Percentiles rank a stretch among this genome's conserved stretches.
Evolutionary conservation across 805 yeast species (phyloP).

Genomic region (Lachancea thermotolerans): DNA sequence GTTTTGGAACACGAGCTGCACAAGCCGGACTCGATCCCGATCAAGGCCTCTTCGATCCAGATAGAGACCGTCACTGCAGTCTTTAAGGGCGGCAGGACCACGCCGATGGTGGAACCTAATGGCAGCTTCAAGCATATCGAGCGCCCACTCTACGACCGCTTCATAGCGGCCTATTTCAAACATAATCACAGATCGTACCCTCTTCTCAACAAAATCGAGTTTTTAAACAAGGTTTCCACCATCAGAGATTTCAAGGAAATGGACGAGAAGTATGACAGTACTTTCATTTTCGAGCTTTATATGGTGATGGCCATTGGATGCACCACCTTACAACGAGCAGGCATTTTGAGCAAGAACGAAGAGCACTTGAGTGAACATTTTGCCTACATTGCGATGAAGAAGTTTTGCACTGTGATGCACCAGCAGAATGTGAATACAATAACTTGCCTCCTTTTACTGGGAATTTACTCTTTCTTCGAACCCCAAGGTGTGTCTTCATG

Average conservation of each 20-base stretch:
- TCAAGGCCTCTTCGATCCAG: slow-evolving; percentile 26
- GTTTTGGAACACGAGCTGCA: slow-evolving; percentile 11
- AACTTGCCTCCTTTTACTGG: slow-evolving; percentile 38
- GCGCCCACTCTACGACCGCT: slow-evolving; percentile 30
- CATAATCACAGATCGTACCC: slow-evolving; percentile 41
- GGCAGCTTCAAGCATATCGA: slow-evolving; percentile 27
- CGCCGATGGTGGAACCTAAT: slow-evolving; percentile 23
- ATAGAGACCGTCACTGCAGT: slow-evolving; percentile 26
- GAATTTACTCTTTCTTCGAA: slow-evolving; percentile 46
- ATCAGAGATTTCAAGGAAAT: slow-evolving; percentile 29
- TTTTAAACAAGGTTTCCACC: slow-evolving; percentile 29
- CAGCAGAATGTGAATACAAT: slow-evolving; percentile 38
- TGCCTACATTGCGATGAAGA: slow-evolving; percentile 37
- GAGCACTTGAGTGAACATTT: slow-evolving; percentile 36
- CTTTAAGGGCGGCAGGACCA: slow-evolving; percentile 27
- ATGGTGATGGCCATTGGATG: slow-evolving; percentile 52
- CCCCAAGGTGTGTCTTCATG: slow-evolving; percentile 44
- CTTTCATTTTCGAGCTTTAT: slow-evolving; percentile 39
- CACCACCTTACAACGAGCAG: slow-evolving; percentile 40
- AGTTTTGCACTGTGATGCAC: slow-evolving; percentile 34
- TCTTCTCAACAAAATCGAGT: slow-evolving; percentile 36
- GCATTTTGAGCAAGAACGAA: slow-evolving; percentile 32
- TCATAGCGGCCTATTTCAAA: slow-evolving; percentile 40
- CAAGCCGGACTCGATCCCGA: slow-evolving; percentile 23
- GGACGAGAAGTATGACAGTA: slow-evolving; percentile 19